phyloP scores from a whole-genome alignment of 1,284 basidiomycete genomes.

The Wolfiporia cocos region DNA sequence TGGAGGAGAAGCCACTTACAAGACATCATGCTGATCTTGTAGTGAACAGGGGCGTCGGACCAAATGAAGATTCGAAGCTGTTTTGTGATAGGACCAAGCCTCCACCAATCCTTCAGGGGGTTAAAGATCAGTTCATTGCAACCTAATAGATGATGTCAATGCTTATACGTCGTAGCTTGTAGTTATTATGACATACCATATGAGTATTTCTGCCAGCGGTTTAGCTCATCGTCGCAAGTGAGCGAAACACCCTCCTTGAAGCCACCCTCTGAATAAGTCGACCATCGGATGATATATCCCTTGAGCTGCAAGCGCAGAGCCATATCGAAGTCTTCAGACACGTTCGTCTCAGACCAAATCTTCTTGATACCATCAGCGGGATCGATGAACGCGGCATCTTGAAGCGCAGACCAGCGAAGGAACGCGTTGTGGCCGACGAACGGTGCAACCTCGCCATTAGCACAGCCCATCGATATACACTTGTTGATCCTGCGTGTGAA shows the following conservation, averaged over 20 bases:
- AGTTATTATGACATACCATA: constrained; percentile 50
- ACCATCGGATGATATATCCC: constrained; percentile 79
- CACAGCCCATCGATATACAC: constrained; percentile 70
- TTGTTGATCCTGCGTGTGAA: constrained; percentile 79
- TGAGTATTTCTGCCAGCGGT: constrained; percentile 85
- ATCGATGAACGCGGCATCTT: constrained; percentile 74
- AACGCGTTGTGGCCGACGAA: constrained; percentile 90
- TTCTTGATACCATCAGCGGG: constrained; percentile 57
- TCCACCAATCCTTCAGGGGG: constrained; percentile 68
- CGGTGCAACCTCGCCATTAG: constrained; percentile 78
- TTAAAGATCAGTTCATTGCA: constrained; percentile 77
- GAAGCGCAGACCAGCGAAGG: constrained; percentile 78
- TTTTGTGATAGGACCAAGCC: constrained; percentile 68
- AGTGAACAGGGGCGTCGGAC: constrained; percentile 72
- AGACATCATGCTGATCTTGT: constrained; percentile 74
- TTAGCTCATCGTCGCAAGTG: constrained; percentile 74
- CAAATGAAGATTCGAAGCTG: constrained; percentile 76
- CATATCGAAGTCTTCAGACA: constrained; percentile 82
- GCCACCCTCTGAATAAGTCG: constrained; percentile 72
- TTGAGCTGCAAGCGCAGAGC: constrained; percentile 56
- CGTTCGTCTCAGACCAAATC: constrained; percentile 82
- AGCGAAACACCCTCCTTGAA: constrained; percentile 90
- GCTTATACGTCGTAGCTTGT: constrained; percentile 8
- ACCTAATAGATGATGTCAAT: constrained; percentile 27
- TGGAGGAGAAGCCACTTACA: constrained; percentile 67